phyloP scores from a whole-genome alignment of 1,284 basidiomycete genomes.

The Sporisorium scitamineum region DNA sequence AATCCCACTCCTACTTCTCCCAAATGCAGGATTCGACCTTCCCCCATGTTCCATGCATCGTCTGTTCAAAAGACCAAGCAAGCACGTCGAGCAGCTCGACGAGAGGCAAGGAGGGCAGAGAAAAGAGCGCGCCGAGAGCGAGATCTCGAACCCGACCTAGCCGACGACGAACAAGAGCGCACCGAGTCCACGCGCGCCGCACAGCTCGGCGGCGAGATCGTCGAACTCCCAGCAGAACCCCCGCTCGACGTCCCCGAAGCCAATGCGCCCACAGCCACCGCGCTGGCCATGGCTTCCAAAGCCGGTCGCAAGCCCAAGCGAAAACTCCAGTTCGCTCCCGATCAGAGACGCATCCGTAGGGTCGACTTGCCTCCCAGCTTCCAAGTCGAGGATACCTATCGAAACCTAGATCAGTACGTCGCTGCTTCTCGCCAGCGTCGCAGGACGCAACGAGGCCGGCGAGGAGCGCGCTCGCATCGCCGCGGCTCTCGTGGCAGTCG shows the following conservation, averaged over 20 bases:
- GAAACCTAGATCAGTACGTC: conserved; percentile 65
- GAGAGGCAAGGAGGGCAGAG: conserved; percentile 25
- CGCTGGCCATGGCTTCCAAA: conserved; percentile 49
- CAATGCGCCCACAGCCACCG: conserved; percentile 43
- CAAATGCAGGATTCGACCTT: neutral
- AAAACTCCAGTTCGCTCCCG: conserved; percentile 63
- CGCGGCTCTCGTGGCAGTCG: conserved; percentile 47
- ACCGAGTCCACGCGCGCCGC: conserved; percentile 21
- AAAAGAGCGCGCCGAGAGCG: conserved; percentile 23
- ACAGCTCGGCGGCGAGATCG: conserved; percentile 41
- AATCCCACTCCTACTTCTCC: conserved; percentile 9
- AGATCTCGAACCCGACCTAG: conserved; percentile 17
- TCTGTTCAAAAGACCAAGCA: conserved; percentile 42
- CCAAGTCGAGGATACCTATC: conserved; percentile 62
- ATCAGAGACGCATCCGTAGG: conserved; percentile 56
- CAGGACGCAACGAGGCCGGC: conserved; percentile 24
- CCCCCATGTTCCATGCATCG: conserved; percentile 25
- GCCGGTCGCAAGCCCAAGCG: conserved; percentile 47
- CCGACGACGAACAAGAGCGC: conserved; percentile 19
- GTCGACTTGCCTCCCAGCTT: conserved; percentile 62
- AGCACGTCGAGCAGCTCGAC: conserved; percentile 33
- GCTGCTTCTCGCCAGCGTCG: conserved; percentile 51
- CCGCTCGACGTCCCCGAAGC: conserved; percentile 51
- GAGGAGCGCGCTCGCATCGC: conserved; percentile 8
- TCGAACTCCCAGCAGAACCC: conserved; percentile 40